Evolutionary conservation across 441 rosid species (phyloP), one percentile per base, ranked within the genome.

Genomic region (Populus tomentosa): DNA sequence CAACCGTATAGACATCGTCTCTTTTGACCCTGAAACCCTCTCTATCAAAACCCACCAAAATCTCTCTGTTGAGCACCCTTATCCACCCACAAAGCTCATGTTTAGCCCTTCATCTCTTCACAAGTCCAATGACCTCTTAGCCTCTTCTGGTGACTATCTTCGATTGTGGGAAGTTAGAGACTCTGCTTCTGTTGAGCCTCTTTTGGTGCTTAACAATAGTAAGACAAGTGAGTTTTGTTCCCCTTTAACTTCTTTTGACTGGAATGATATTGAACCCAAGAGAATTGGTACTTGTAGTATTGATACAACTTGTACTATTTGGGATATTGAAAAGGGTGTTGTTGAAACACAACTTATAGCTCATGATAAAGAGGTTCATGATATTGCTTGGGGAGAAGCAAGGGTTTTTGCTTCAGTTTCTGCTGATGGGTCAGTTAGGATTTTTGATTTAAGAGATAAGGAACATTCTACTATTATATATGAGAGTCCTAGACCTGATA

Each of bases 301-400:
- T 70, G 98, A 95, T 67, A 95, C 99, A 7, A 95, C 99, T 1
- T 95, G 98, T 75, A 93, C 97, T 4, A 86, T 95, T 38, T 95
- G 99, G 99, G 99, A 95, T 79, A 86, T 95, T 24, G 98, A 95
- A 76, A 90, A 85, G 71, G 84, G 86, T 7, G 89, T 56, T 2
- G 97, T 95, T 2, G 99, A 95, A 82, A 95, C 98, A 26, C 99
- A 95, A 76, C 86, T 95, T 62, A 95, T 95, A 59, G 98, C 99
- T 7, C 98, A 95, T 33, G 99, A 95, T 32, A 95, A 93, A 74
- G 99, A 95, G 89, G 98, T 95, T 8, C 91, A 95, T 75, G 99
- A 95, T 75, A 92, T 95, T 13, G 97, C 97, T 16, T 95, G 99
- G 99, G 97, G 99, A 0, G 99, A 93, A 75, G 93, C 97, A 30